Base-by-base conservation (phyloP, 2,329 filamentous ascomycete genomes). In the Pseudogymnoascus pannorum region DNA sequence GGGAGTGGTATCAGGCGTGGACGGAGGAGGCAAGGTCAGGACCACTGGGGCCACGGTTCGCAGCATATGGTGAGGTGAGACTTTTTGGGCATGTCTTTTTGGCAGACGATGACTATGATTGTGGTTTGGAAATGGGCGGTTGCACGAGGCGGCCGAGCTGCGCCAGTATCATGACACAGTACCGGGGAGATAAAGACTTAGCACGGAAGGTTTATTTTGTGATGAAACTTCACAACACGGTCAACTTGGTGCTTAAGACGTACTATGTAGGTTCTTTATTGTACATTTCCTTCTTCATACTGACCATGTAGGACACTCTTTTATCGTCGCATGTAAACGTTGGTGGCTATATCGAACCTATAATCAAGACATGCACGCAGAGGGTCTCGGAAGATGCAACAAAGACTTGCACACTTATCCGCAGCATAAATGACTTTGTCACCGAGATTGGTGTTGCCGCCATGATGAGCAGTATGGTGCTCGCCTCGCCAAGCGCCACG, bases 171-270 rank as follows among this genome's bases (percentile, higher is more conserved):
- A 24, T 58, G 31, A 36, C n/a, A 20, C 57, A 36, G 18, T 58
- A 38, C n/a, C 29, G 11, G 14, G 36, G n/a, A 31, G 18, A 58
- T n/a, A 58, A 7, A 24, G 57, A 58, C n/a, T 40, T 36, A 24
- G 57, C 57, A n/a, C 31, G 57, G 57, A 58, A 40, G n/a, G 57
- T 58, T 11, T 58, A 58, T 58, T 58, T 58, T 24, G 57, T 38
- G 57, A 58, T 40, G 33, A 40, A 58, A 40, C 11, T 58, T 31
- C 57, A 58, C 18, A 58, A 38, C 57, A 38, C 57, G 5, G 57
- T 58, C 16, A 58, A 58, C 31, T 29, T 58, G 18, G 57, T 58
- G 31, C 22, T 58, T 12, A 58, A 58, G 31, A 58, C 57, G 3
- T 58, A 58, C 24, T 58, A 58, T 58, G 48, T 54, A 54, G 31